Percentiles rank a stretch among this genome's conserved stretches.
Evolutionary conservation across 2,329 filamentous ascomycete genomes (phyloP).

Genomic region (Calycina herbarum): DNA sequence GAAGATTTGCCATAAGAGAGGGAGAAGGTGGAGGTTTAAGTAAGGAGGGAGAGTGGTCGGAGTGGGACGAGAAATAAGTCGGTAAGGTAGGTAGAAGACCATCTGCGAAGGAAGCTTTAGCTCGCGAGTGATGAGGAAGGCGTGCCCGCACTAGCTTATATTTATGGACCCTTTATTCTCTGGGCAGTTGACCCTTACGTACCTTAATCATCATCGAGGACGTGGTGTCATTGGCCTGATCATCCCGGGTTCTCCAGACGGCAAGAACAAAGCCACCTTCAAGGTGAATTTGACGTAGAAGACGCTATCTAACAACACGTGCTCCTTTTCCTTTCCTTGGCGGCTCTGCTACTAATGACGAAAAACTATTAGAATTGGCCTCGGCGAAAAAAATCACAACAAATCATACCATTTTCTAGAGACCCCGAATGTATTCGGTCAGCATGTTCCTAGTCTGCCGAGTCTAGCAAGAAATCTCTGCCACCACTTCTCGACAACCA

Average conservation of each 20-base stretch:
- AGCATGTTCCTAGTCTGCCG: not conserved
- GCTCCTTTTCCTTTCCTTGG: too few species aligned
- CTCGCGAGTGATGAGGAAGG: not conserved
- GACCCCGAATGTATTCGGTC: not conserved
- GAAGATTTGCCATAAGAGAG: not conserved
- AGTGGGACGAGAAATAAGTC: constrained; percentile 1
- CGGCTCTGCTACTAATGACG: too few species aligned
- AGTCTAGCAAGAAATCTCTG: too few species aligned
- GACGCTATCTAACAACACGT: too few species aligned
- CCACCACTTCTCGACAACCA: too few species aligned
- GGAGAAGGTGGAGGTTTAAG: not conserved
- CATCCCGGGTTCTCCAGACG: too few species aligned
- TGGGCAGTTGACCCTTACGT: not conserved
- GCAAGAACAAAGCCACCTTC: too few species aligned
- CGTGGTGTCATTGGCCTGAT: not conserved
- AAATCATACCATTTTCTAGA: not conserved
- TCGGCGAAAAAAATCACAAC: not conserved
- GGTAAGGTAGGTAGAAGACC: not conserved
- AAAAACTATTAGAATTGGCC: not conserved
- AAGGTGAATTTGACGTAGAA: too few species aligned
- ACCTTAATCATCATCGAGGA: not conserved
- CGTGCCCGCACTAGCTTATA: constrained; percentile 5
- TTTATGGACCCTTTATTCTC: not conserved
- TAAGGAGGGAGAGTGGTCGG: not conserved
- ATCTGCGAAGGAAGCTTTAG: not conserved